These are phyloP conservation scores for Entoloma clypeatum DNA, from an alignment of 1,284 basidiomycete genomes.

Conservation along the genomic window DNA sequence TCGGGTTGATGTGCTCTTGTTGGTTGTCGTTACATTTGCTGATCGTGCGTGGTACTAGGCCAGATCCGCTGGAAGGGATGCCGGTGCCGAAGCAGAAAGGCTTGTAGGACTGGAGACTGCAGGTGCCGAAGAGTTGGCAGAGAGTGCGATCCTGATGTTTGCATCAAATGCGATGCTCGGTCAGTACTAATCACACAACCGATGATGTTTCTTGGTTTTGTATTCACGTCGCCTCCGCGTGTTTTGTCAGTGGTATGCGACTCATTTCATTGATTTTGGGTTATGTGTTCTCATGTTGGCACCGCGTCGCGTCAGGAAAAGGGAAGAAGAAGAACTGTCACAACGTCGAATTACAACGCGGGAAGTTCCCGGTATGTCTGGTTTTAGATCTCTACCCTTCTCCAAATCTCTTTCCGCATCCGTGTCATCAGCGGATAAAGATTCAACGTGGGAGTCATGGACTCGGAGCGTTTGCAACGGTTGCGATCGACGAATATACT, in stretches of 20 bases:
- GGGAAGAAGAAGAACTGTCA: constrained; percentile 24
- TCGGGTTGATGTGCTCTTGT: not conserved
- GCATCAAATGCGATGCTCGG: constrained; percentile 34
- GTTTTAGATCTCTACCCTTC: too few species aligned
- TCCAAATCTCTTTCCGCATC: too few species aligned
- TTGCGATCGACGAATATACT: constrained; percentile 27
- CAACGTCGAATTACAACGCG: constrained; percentile 39
- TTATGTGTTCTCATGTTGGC: not conserved
- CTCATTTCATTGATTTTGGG: not conserved
- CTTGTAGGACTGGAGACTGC: constrained; percentile 22
- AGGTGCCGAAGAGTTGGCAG: constrained; percentile 34
- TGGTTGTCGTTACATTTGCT: not conserved
- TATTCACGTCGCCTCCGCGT: not conserved
- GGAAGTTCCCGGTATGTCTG: constrained; percentile 28
- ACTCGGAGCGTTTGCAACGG: constrained; percentile 43
- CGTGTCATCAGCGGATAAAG: constrained; percentile 34
- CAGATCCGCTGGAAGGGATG: constrained; percentile 40
- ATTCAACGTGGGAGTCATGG: constrained; percentile 37
- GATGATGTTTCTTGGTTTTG: not conserved
- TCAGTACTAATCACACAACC: constrained; percentile 12
- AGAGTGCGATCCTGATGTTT: constrained; percentile 52
- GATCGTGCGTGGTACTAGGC: constrained; percentile 21
- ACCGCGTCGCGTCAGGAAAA: constrained; percentile 10
- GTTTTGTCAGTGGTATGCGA: not conserved
- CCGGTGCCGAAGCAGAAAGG: constrained; percentile 25